Conservation (phyloP, 2,329 filamentous ascomycete species). For the Paramyrothecium roridum region DNA sequence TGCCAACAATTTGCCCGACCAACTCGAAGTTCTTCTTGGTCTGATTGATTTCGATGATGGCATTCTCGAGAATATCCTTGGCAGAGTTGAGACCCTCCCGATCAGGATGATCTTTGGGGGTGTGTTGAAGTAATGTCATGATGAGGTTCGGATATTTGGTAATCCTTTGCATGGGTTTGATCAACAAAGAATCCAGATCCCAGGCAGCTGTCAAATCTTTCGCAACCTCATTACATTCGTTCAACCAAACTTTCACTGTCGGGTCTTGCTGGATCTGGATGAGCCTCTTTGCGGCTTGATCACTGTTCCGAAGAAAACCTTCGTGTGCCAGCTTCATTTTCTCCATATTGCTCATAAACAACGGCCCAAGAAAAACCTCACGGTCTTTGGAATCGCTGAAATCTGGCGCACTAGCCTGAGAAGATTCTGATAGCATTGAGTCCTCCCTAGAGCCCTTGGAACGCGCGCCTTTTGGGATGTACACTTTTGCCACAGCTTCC, state of each 20-base stretch:
- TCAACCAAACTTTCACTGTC: constrained; percentile 78
- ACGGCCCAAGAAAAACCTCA: constrained; percentile 47
- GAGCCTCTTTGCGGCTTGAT: constrained; percentile 58
- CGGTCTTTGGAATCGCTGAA: constrained; percentile 52
- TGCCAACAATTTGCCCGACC: constrained; percentile 81
- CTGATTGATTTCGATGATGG: constrained; percentile 86
- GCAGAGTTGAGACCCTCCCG: constrained; percentile 57
- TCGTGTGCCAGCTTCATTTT: constrained; percentile 60
- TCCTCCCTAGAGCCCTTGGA: constrained; percentile 38
- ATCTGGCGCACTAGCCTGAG: constrained; percentile 34
- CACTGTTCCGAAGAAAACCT: constrained; percentile 60
- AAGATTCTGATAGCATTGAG: constrained; percentile 36
- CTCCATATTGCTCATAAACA: constrained; percentile 55
- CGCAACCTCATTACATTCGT: constrained; percentile 88
- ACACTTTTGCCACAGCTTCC: constrained; percentile 73
- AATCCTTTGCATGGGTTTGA: constrained; percentile 94
- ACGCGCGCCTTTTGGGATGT: constrained; percentile 58
- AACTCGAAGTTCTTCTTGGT: constrained; percentile 93
- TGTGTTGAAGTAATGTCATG: constrained; percentile 73
- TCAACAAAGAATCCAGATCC: constrained; percentile 92
- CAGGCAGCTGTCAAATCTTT: constrained; percentile 90
- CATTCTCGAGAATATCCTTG: constrained; percentile 54
- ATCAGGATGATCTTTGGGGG: constrained; percentile 81
- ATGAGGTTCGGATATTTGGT: constrained; percentile 91
- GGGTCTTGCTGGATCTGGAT: constrained; percentile 62